Conservation (phyloP, 2,329 filamentous ascomycete species). For the Alternaria sp. region DNA sequence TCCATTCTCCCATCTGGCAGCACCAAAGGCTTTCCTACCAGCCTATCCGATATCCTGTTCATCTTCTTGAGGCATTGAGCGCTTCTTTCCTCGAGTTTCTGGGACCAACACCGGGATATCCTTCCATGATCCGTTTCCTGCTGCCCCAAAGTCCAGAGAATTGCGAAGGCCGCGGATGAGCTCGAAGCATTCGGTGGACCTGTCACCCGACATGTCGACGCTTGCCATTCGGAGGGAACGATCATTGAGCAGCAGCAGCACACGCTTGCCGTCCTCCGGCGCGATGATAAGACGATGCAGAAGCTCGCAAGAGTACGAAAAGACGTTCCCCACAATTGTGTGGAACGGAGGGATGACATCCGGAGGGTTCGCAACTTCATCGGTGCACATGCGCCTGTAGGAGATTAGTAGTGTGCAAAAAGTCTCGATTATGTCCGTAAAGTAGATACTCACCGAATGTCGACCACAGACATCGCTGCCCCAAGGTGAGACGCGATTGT, state of each 20-base stretch:
- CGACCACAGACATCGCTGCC: not conserved
- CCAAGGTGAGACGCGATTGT: not conserved
- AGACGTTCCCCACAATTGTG: not conserved
- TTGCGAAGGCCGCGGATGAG: not conserved
- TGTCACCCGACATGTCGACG: not conserved
- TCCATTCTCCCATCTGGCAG: not conserved
- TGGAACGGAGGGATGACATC: not conserved
- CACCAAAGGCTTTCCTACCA: not conserved
- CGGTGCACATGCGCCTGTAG: not conserved
- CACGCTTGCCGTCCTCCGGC: not conserved
- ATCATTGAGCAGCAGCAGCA: not conserved
- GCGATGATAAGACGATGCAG: not conserved
- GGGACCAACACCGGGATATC: not conserved
- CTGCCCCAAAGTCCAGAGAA: not conserved
- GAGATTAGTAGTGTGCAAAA: not conserved
- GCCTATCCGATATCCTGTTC: no score
- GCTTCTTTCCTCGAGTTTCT: not conserved
- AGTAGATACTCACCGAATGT: not conserved
- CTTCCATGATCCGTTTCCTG: not conserved
- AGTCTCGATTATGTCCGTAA: not conserved
- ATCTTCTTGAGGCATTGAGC: not conserved
- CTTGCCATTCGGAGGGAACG: not conserved
- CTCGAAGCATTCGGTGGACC: not conserved
- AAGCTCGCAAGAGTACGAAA: not conserved
- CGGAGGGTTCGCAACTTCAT: not conserved